A percentile compares a stretch with the other conserved stretches of the same genome.
Conservation (phyloP, 164 flowering plant species). For the Umbellularia californica region DNA sequence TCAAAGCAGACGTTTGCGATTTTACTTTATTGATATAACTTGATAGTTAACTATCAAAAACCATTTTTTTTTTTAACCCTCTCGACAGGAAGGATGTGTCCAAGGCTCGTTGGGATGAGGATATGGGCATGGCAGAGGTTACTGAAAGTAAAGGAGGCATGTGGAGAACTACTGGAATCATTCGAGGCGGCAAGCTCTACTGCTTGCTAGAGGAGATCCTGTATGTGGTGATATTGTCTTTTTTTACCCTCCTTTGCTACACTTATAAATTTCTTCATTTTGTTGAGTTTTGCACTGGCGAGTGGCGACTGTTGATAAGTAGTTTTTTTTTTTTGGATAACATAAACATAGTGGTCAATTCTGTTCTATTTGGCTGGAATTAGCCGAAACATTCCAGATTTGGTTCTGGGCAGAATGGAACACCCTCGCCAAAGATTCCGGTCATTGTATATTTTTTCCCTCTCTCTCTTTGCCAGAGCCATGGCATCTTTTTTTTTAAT, state of each 20-base stretch:
- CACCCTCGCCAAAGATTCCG: no score
- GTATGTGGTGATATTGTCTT: conserved; percentile 33
- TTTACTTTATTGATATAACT: neutral
- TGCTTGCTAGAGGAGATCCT: conserved; percentile 67
- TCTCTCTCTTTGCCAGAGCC: no score
- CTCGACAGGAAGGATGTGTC: conserved; percentile 47
- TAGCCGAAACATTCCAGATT: no score
- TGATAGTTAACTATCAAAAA: neutral
- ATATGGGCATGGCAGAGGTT: conserved; percentile 71
- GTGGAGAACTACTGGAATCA: conserved; percentile 71
- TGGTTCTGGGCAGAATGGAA: no score
- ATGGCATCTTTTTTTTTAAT: no score
- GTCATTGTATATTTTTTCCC: no score
- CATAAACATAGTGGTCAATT: no score
- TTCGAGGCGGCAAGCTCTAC: conserved; percentile 53
- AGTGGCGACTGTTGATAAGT: no score
- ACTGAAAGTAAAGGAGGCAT: conserved; percentile 52
- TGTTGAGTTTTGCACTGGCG: no score
- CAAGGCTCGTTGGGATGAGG: conserved; percentile 59
- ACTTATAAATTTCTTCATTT: neutral
- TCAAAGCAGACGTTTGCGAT: neutral
- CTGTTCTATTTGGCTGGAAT: no score
- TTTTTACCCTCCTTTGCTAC: neutral
- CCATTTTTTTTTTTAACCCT: neutral
- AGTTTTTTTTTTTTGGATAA: no score